phyloP scores from a whole-genome alignment of 2,329 filamentous ascomycete genomes.

The Cladosporium oxysporum region DNA sequence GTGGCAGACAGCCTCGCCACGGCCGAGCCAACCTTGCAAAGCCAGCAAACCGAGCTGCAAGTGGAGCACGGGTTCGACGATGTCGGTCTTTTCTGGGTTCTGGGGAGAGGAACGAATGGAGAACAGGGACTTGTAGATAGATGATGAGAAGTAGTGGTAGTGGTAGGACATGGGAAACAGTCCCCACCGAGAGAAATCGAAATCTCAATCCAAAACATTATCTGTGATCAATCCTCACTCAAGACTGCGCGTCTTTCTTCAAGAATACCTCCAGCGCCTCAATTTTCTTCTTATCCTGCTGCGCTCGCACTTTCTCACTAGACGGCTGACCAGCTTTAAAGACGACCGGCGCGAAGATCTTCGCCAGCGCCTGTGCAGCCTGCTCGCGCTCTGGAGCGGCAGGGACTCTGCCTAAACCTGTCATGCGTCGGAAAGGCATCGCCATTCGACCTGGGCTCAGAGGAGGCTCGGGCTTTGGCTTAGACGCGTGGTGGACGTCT shows the following conservation, averaged over 20 bases:
- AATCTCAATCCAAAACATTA: slow-evolving; percentile 6
- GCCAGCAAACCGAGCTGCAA: not conserved
- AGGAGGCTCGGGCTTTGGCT: slow-evolving; percentile 27
- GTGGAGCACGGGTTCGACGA: not conserved
- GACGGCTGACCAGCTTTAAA: slow-evolving; percentile 53
- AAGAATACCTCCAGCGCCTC: slow-evolving; percentile 72
- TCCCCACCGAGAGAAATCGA: not conserved
- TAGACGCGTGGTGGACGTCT: slow-evolving; percentile 48
- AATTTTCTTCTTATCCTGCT: slow-evolving; percentile 64
- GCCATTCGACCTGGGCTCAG: slow-evolving; percentile 39
- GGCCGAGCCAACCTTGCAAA: not conserved
- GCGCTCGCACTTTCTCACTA: slow-evolving; percentile 61
- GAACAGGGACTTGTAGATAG: not conserved
- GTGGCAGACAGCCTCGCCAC: not conserved
- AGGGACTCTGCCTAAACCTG: slow-evolving; percentile 47
- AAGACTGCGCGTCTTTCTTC: slow-evolving; percentile 35
- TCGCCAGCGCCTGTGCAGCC: slow-evolving; percentile 63
- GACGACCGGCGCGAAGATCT: slow-evolving; percentile 64
- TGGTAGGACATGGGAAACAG: not conserved
- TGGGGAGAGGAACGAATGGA: not conserved
- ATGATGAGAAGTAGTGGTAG: not conserved
- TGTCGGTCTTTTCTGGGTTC: not conserved
- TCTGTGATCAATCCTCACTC: not conserved
- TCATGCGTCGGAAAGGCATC: slow-evolving; percentile 37
- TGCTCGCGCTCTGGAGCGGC: slow-evolving; percentile 57